These are phyloP conservation scores for Backusella morwellensis DNA, from an alignment of 192 early-diverging fungal species.

Conservation along the genomic window DNA sequence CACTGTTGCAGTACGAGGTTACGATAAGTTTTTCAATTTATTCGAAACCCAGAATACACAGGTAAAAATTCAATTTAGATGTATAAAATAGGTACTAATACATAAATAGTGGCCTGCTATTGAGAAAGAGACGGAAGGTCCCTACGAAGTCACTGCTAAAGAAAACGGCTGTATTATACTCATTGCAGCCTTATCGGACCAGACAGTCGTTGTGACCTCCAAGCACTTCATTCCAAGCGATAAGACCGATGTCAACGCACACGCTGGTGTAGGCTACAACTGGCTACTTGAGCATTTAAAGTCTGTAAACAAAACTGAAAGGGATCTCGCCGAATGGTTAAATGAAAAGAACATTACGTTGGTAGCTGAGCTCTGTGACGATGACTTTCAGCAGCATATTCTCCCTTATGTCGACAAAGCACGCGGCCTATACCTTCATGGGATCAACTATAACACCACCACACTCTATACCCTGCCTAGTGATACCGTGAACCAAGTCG, in stretches of 20 bases:
- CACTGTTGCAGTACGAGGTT: constrained; percentile 81
- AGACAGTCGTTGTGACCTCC: constrained; percentile 76
- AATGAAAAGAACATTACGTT: constrained; percentile 73
- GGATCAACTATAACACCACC: constrained; percentile 79
- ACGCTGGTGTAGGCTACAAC: constrained; percentile 63
- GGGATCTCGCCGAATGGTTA: constrained; percentile 76
- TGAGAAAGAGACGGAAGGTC: constrained; percentile 62
- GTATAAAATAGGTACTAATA: not conserved
- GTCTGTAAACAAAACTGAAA: constrained; percentile 45
- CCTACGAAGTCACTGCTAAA: constrained; percentile 92
- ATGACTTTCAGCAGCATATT: constrained; percentile 95
- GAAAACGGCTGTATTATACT: constrained; percentile 98
- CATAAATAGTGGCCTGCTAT: constrained; percentile 50
- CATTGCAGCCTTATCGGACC: constrained; percentile 61
- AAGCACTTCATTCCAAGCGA: constrained; percentile 70
- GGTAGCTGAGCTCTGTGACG: constrained; percentile 90
- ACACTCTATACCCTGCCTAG: constrained; percentile 73
- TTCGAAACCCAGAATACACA: constrained; percentile 58
- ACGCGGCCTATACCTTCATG: constrained; percentile 89
- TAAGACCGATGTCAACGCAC: constrained; percentile 18
- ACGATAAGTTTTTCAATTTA: constrained; percentile 97
- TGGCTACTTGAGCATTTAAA: constrained; percentile 74
- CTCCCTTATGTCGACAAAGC: constrained; percentile 76
- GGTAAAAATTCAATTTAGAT: constrained; percentile 23
- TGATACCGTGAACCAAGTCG: constrained; percentile 57